Percentiles rank a stretch among this genome's conserved stretches.
Evolutionary conservation across 1,284 basidiomycete species (phyloP).

Genomic region (Meira miltonrushii): DNA sequence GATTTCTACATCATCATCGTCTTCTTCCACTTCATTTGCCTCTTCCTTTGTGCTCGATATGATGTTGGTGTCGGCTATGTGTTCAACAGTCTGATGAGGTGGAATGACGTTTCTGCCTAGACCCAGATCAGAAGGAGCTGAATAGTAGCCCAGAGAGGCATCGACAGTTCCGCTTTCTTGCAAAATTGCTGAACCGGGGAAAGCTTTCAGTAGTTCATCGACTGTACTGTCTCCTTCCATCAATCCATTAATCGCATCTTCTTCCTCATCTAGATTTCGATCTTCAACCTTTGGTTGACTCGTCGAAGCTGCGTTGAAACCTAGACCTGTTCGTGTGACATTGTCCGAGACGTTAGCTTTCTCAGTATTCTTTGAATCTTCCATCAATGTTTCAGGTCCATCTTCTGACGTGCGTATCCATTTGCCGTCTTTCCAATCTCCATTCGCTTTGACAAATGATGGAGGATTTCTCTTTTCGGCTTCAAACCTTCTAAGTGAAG

Average conservation of each 20-base stretch:
- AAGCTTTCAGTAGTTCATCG: constrained; percentile 23
- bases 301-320: constrained; percentile 20
- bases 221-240: too few relatives aligned
- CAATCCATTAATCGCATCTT: constrained; percentile 21
- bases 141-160: too few relatives aligned
- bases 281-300: constrained; percentile 9
- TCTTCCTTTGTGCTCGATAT: too few relatives aligned
- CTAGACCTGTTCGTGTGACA: constrained; percentile 23
- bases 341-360: not conserved
- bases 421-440: constrained; percentile 24
- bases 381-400: not conserved
- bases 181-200: constrained; percentile 23
- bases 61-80: too few relatives aligned
- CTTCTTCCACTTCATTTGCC: not conserved
- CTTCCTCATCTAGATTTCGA: constrained; percentile 13
- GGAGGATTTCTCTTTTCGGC: constrained; percentile 19
- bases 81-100: too few relatives aligned
- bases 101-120: too few relatives aligned
- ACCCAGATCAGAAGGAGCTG: too few relatives aligned
- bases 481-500: not conserved
- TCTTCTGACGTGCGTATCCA: constrained; percentile 6
- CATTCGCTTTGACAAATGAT: constrained; percentile 34
- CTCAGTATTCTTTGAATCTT: not conserved
- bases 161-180: not conserved
- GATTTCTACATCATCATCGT: not conserved